These are phyloP conservation scores for Penicillium manginii DNA, from an alignment of 495 filamentous ascomycete species.

Conservation along the genomic window DNA sequence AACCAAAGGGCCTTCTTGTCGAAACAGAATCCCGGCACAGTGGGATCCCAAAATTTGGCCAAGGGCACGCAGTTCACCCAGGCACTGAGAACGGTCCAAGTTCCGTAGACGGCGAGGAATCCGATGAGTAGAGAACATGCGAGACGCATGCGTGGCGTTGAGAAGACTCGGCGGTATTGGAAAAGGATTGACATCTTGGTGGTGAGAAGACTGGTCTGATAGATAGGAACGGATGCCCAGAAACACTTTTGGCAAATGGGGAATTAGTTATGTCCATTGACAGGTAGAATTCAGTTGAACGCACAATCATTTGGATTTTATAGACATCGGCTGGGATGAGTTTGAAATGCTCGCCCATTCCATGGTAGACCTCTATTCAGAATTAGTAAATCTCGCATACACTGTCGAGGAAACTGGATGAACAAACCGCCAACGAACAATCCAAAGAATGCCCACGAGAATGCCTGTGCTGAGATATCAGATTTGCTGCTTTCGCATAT, in stretches of 20 bases:
- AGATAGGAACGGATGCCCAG: constrained; percentile 42
- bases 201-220: constrained; percentile 37
- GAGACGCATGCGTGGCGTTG: constrained; percentile 39
- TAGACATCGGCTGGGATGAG: constrained; percentile 26
- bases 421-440: constrained; percentile 38
- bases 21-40: constrained; percentile 36
- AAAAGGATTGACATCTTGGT: constrained; percentile 46
- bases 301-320: constrained; percentile 40
- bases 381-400: constrained; percentile 14
- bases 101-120: constrained; percentile 41
- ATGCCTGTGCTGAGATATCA: constrained; percentile 18
- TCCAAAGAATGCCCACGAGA: constrained; percentile 43
- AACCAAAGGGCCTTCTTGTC: constrained; percentile 42
- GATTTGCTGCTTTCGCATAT: neutral
- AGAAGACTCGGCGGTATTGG: constrained; percentile 44
- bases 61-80: constrained; percentile 44
- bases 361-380: constrained; percentile 32
- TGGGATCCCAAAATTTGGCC: constrained; percentile 38
- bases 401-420: neutral
- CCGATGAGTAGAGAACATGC: constrained; percentile 39
- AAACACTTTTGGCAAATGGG: constrained; percentile 26
- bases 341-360: constrained; percentile 40
- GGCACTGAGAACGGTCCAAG: constrained; percentile 39
- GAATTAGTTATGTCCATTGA: neutral
- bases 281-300: neutral